Evolutionary conservation across 805 yeast species (phyloP).

Genomic region (Yamadazyma olivae): DNA sequence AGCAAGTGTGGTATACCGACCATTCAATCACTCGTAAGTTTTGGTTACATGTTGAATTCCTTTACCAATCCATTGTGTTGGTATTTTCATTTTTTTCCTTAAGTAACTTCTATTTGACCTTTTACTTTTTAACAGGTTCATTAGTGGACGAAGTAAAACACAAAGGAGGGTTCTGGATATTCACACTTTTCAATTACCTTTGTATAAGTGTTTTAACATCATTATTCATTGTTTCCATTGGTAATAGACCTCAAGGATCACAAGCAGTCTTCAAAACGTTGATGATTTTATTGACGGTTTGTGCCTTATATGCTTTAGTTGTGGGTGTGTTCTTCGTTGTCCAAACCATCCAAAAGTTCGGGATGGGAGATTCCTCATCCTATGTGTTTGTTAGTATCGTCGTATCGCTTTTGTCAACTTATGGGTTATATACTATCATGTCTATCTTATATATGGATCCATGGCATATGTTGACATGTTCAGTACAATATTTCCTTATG

Average conservation of each 20-base stretch:
- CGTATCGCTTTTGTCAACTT: slow-evolving; percentile 83
- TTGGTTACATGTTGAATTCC: slow-evolving; percentile 70
- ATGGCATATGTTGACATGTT: slow-evolving; percentile 91
- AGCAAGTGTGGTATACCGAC: slow-evolving; percentile 72
- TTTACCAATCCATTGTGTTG: slow-evolving; percentile 77
- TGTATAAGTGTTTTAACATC: slow-evolving; percentile 80
- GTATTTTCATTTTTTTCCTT: slow-evolving; percentile 89
- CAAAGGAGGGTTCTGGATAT: slow-evolving; percentile 66
- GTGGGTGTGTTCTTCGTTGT: slow-evolving; percentile 82
- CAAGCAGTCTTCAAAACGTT: slow-evolving; percentile 69
- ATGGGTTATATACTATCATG: slow-evolving; percentile 81
- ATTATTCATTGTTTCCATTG: slow-evolving; percentile 91
- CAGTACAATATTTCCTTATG: slow-evolving; percentile 82
- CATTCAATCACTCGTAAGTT: slow-evolving; percentile 71
- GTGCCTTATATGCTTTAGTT: slow-evolving; percentile 77
- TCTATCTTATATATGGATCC: slow-evolving; percentile 89
- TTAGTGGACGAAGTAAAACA: slow-evolving; percentile 36
- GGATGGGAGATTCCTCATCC: slow-evolving; percentile 39
- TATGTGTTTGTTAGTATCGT: slow-evolving; percentile 71
- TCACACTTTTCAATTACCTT: slow-evolving; percentile 81
- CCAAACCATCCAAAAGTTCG: slow-evolving; percentile 43
- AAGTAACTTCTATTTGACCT: slow-evolving; percentile 88
- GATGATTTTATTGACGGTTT: slow-evolving; percentile 68
- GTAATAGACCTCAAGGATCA: slow-evolving; percentile 97
- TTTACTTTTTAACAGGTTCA: slow-evolving; percentile 90